Evolutionary conservation across 805 yeast species (phyloP).

Genomic region (Ogataea siamensis): DNA sequence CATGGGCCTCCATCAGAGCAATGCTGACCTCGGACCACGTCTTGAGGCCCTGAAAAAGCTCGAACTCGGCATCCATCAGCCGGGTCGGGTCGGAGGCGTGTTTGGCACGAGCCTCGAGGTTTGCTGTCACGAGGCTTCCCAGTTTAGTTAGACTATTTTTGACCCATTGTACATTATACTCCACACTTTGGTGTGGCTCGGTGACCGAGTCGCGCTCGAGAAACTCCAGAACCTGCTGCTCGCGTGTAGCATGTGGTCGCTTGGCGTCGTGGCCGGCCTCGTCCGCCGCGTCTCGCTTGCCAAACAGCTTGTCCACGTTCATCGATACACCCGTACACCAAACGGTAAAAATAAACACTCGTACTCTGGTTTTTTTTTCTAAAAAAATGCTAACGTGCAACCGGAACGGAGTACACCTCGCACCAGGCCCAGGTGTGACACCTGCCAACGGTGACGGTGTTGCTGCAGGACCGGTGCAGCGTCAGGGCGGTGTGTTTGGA

Average conservation of each 20-base stretch:
- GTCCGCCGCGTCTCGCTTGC: conserved; percentile 3
- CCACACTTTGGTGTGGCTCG: not conserved
- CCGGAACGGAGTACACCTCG: not conserved
- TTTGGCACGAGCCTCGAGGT: conserved; percentile 12
- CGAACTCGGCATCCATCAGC: conserved; percentile 23
- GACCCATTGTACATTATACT: conserved; percentile 17
- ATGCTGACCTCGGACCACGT: conserved; percentile 20
- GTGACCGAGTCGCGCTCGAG: conserved; percentile 6
- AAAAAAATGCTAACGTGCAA: not conserved
- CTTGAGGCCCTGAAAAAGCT: conserved; percentile 19
- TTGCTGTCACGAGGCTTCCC: conserved; percentile 8
- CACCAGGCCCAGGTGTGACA: too few species aligned
- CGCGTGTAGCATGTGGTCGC: not conserved
- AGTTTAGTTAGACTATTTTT: conserved; percentile 11
- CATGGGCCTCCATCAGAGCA: conserved; percentile 13
- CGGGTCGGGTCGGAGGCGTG: conserved; percentile 14
- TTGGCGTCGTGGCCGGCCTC: not conserved
- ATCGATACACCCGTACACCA: conserved; percentile 13
- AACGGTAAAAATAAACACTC: not conserved
- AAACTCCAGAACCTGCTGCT: conserved; percentile 12
- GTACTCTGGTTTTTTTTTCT: not conserved
- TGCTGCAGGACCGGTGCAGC: too few species aligned
- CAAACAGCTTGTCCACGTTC: conserved; percentile 10
- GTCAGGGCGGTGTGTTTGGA: too few species aligned
- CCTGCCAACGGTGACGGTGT: too few species aligned